These are phyloP conservation scores for Pluteus cervinus DNA, from an alignment of 768 basidiomycete species.

Conservation along the genomic window DNA sequence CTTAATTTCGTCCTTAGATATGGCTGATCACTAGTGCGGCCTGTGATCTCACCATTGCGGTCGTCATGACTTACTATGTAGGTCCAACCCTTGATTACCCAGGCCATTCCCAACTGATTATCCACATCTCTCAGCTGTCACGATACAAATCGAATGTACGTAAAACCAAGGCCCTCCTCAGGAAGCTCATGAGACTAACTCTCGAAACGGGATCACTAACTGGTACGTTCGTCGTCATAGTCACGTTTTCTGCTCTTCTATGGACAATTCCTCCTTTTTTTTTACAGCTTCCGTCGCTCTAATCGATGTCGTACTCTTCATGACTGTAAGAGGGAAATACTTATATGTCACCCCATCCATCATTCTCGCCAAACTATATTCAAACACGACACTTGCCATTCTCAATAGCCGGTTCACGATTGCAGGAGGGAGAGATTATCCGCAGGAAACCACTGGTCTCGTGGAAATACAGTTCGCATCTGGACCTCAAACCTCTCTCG, in stretches of 20 bases:
- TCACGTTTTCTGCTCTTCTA: neutral
- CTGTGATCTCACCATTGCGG: conserved; percentile 25
- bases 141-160: conserved; percentile 19
- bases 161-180: conserved; percentile 19
- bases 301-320: conserved; percentile 20
- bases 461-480: no score
- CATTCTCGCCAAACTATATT: conserved; percentile 27
- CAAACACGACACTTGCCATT: conserved; percentile 25
- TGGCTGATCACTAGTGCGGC: conserved; percentile 27
- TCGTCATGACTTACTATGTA: conserved; percentile 25
- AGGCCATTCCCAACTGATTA: neutral
- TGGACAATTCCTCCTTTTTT: neutral
- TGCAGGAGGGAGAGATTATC: conserved; percentile 14
- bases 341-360: conserved; percentile 25
- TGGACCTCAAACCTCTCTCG: no score
- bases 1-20: no score
- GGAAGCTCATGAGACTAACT: conserved; percentile 24
- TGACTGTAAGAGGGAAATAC: conserved; percentile 18
- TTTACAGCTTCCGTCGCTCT: conserved; percentile 24
- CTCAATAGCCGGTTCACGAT: conserved; percentile 25
- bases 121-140: conserved; percentile 15
- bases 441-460: no score
- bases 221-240: conserved; percentile 11
- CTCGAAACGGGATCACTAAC: conserved; percentile 30
- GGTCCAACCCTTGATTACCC: conserved; percentile 2